Base-by-base conservation (phyloP, 1,284 basidiomycete genomes). In the Athelia sp. region DNA sequence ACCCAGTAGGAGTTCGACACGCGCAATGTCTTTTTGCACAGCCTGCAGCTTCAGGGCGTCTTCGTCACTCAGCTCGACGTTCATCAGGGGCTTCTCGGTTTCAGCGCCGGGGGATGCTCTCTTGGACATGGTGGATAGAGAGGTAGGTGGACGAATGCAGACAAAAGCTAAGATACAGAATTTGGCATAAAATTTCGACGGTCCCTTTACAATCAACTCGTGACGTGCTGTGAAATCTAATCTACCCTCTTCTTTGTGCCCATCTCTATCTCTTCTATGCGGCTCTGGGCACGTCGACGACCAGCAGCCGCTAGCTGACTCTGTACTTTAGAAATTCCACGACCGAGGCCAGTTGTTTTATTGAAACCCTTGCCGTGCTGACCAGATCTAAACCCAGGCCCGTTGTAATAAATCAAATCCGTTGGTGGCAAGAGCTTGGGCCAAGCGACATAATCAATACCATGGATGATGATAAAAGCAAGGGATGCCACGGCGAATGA, bases 401-500 rank as follows among this genome's bases (percentile, higher is more conserved):
- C 93, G 46, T 77, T 76, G 69, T 95, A 98, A 63, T 85, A 84
- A 48, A 98, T 87, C 49, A 89, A 76, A 53, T 94, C 90, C 50
- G 85, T 84, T 11, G 89, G 84, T 2, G 93, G 87, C 56, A 89
- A 82, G 49, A 99, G 79, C 19, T 88, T 83, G n/a, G 96, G 97
- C 88, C 93, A 96, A 19, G 90, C 83, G 53, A 99, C 94, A 64
- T 95, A 98, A 56, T 87, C 80, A 56, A 93, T 80, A 36, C 88
- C 87, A 63, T 96, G 83, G 40, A 83, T 71, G 67, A 89, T 64
- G 58, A 96, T 88, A 69, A 89, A 90, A 43, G 73, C 56, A 51
- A 84, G 66, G 11, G 90, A 74, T 52, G 83, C 51, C 36, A 76
- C 60, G 48, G 87, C 73, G 35, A 95, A 61, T 45, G 75, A 62